Percentiles rank a stretch among this genome's conserved stretches.
These are phyloP conservation scores for Salix caprea DNA, from an alignment of 345 rosid species.

Conservation along the genomic window DNA sequence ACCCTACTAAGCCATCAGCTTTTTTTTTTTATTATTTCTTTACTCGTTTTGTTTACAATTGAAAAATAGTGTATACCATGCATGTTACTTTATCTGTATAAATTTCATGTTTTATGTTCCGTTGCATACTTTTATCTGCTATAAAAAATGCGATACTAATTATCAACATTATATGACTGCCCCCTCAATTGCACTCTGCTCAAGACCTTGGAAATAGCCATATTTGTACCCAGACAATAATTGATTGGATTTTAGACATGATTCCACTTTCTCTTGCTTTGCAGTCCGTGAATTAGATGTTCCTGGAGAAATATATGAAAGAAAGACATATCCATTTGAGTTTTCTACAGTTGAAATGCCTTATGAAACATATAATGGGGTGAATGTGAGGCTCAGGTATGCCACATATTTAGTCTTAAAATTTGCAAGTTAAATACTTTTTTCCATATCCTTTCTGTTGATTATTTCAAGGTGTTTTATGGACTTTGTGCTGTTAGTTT, in stretches of 20 bases:
- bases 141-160: neutral
- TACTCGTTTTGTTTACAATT: neutral
- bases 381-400: slow-evolving; percentile 94
- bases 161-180: neutral
- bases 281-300: slow-evolving; percentile 95
- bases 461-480: neutral
- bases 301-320: slow-evolving; percentile 92
- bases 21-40: neutral
- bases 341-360: slow-evolving; percentile 97
- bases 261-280: slow-evolving; percentile 16
- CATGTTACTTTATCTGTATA: neutral
- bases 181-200: neutral
- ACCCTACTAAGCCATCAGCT: neutral
- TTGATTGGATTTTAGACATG: neutral
- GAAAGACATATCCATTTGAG: slow-evolving; percentile 82
- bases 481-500: slow-evolving; percentile 5
- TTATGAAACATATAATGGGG: slow-evolving; percentile 85
- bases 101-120: neutral
- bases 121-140: neutral
- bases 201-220: neutral
- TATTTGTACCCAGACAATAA: neutral
- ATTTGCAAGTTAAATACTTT: neutral
- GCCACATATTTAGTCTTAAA: slow-evolving; percentile 1
- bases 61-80: neutral
- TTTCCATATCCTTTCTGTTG: neutral